Evolutionary conservation across 2,329 filamentous ascomycete species (phyloP).

Genomic region (Neonectria sp.): DNA sequence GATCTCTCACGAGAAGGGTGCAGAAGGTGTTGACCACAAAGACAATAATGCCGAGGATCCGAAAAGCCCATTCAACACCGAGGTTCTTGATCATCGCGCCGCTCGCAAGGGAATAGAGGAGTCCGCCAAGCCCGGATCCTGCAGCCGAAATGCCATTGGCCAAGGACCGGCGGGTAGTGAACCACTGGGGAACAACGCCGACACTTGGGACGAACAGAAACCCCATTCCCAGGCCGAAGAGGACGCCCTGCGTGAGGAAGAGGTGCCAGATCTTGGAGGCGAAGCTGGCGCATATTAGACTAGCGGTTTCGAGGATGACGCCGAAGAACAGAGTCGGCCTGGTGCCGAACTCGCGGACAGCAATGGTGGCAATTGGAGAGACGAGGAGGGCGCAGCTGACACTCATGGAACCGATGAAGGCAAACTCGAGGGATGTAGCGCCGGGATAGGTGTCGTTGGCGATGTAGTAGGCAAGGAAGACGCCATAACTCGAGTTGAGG

Average conservation of each 20-base stretch:
- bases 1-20: constrained; percentile 75
- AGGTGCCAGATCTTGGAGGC: constrained; percentile 80
- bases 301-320: constrained; percentile 73
- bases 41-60: constrained; percentile 74
- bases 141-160: constrained; percentile 78
- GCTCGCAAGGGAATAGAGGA: constrained; percentile 77
- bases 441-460: constrained; percentile 73
- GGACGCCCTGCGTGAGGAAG: constrained; percentile 80
- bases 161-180: constrained; percentile 76
- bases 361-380: constrained; percentile 77
- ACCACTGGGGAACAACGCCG: constrained; percentile 82
- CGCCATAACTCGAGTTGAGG: constrained; percentile 68
- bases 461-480: constrained; percentile 72
- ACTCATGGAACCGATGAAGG: constrained; percentile 76
- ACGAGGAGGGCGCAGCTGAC: constrained; percentile 70
- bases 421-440: constrained; percentile 77
- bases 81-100: constrained; percentile 78
- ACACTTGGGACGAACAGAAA: constrained; percentile 81
- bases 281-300: constrained; percentile 80
- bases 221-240: constrained; percentile 85
- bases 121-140: constrained; percentile 83
- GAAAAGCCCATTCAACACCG: constrained; percentile 77
- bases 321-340: constrained; percentile 75
- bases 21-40: constrained; percentile 76
- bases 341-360: constrained; percentile 74